These are phyloP conservation scores for Phaeomoniella chlamydospora DNA, from an alignment of 2,329 filamentous ascomycete genomes.

Conservation along the genomic window DNA sequence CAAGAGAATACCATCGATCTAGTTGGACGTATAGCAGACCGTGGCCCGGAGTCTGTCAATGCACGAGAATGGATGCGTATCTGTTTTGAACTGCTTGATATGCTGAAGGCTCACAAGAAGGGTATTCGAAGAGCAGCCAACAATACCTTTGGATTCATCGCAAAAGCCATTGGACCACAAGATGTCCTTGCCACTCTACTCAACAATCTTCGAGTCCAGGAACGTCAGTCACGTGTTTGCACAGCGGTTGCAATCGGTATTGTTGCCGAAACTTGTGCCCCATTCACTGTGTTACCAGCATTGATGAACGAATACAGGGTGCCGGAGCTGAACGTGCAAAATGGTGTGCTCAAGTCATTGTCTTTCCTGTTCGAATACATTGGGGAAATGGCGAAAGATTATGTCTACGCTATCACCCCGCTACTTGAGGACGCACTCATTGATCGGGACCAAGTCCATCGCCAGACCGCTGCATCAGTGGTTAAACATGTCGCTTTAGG, in stretches of 20 bases:
- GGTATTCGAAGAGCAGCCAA: slow-evolving; percentile 95
- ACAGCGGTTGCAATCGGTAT: slow-evolving; percentile 98
- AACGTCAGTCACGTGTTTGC: slow-evolving; percentile 95
- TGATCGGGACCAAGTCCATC: slow-evolving; percentile 93
- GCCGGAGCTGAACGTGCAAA: slow-evolving; percentile 95
- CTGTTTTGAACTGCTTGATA: slow-evolving; percentile 95
- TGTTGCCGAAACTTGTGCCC: slow-evolving; percentile 93
- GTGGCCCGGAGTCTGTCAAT: slow-evolving; percentile 90
- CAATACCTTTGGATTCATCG: slow-evolving; percentile 99
- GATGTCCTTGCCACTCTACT: slow-evolving; percentile 90
- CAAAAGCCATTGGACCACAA: slow-evolving; percentile 95
- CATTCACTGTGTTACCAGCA: slow-evolving; percentile 95
- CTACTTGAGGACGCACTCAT: slow-evolving; percentile 93
- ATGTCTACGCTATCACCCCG: slow-evolving; percentile 94
- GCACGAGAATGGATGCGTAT: slow-evolving; percentile 99
- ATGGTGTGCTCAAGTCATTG: slow-evolving; percentile 91
- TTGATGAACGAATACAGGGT: slow-evolving; percentile 99
- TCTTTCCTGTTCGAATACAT: slow-evolving; percentile 99
- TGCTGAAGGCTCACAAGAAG: slow-evolving; percentile 99
- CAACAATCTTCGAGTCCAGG: slow-evolving; percentile 92
- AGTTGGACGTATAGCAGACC: slow-evolving; percentile 92
- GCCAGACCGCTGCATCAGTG: slow-evolving; percentile 88
- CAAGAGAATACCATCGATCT: slow-evolving; percentile 98
- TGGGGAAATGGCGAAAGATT: slow-evolving; percentile 98
- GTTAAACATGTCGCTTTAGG: slow-evolving; percentile 97